phyloP scores from a whole-genome alignment of 2,329 filamentous ascomycete genomes.

The Knufia petricola region DNA sequence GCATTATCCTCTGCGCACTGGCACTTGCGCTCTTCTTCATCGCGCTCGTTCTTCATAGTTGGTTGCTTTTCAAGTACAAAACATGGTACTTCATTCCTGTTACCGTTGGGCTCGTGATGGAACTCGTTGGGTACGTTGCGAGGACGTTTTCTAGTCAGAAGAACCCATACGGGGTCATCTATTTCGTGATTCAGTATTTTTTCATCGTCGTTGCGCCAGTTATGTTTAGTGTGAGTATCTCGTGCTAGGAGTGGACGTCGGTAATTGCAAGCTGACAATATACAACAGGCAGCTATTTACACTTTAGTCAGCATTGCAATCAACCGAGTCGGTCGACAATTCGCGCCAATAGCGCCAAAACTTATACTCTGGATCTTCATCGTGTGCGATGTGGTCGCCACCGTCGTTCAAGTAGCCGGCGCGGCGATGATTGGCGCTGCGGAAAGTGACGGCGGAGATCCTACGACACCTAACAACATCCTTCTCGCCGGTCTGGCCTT shows the following conservation, averaged over 20 bases:
- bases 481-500: constrained; percentile 46
- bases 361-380: constrained; percentile 47
- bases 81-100: constrained; percentile 30
- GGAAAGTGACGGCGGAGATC: constrained; percentile 41
- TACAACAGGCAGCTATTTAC: constrained; percentile 47
- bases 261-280: not conserved
- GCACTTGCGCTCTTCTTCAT: constrained; percentile 33
- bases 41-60: constrained; percentile 14
- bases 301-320: constrained; percentile 46
- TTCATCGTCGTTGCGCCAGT: constrained; percentile 52
- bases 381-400: constrained; percentile 44
- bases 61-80: constrained; percentile 16
- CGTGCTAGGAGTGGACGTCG: not conserved
- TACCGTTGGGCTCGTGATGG: constrained; percentile 36
- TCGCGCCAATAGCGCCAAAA: constrained; percentile 38
- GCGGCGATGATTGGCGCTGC: constrained; percentile 45
- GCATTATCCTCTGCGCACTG: constrained; percentile 36
- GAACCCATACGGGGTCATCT: constrained; percentile 46
- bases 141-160: constrained; percentile 40
- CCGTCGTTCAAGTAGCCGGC: constrained; percentile 45
- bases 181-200: constrained; percentile 52
- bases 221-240: constrained; percentile 32
- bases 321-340: constrained; percentile 33
- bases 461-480: constrained; percentile 45
- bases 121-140: constrained; percentile 43